Base-by-base conservation (phyloP, 192 early-diverging fungal genomes). In the Coemansia sp. region DNA sequence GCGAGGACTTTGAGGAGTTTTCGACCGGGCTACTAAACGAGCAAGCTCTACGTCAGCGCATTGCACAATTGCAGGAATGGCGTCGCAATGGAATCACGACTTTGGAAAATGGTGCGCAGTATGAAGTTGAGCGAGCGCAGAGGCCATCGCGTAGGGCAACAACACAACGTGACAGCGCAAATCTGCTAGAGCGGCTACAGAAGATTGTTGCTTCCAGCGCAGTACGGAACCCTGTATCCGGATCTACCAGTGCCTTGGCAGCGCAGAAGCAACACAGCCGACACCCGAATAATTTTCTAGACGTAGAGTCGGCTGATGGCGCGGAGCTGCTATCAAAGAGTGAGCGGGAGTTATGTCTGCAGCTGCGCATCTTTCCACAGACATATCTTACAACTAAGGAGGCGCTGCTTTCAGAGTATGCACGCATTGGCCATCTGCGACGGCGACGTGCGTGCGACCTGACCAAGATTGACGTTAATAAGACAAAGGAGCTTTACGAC, bases 351-450 rank as follows among this genome's bases (percentile, higher is more conserved):
- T 67, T 99, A 25, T 99, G 97, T 72, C 84, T 87, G 30, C 86
- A 81, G 6, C 72, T 99, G 53, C 88, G 94, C 31, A 88, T 99
- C 32, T 86, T 94, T 57, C 95, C 95, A 5, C 83, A 88, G 22
- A 88, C 95, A 6, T 99, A 99, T 59, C 74, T 97, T 54, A 89
- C 89, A 25, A 93, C 95, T 80, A 99, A 99, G 75, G 95, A 96
- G 51, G 88, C 90, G 5, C 82, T 97, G 53, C 76, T 99, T 33
- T 85, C 88, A 25, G 93, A 95, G 64, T 94, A 93, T 70, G 91
- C 89, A 6, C 87, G 85, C 21, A 82, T 76, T 8, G 94, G 94
- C 7, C 60, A 54, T 4, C 78, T 99, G 63, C 84, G 86, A 55
- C 84, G 92, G 54, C 85, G 90, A 53, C 87, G 91, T 61, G 91